Percentiles rank a stretch among this genome's conserved stretches.
phyloP scores from a whole-genome alignment of 208 protist species.

The Crithidia brevicula region DNA sequence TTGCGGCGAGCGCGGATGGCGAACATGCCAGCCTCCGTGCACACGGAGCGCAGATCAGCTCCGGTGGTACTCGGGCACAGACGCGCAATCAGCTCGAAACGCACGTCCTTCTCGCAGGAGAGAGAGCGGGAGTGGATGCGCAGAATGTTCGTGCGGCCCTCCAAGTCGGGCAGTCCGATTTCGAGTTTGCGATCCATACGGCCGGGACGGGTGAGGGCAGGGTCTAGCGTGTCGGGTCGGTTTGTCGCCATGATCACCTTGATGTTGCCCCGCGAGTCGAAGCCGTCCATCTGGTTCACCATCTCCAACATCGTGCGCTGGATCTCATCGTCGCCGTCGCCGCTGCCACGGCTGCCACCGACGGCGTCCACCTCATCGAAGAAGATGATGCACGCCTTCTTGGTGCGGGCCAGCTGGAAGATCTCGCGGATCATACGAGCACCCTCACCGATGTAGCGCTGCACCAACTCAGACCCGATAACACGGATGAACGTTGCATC shows the following conservation, averaged over 20 bases:
- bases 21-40: slow-evolving; percentile 99
- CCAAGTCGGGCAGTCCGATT: slow-evolving; percentile 98
- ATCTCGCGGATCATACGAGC: slow-evolving; percentile 99
- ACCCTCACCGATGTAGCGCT: slow-evolving; percentile 99
- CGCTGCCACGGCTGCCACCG: slow-evolving; percentile 92
- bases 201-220: slow-evolving; percentile 99
- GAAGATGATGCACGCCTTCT: slow-evolving; percentile 99
- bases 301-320: slow-evolving; percentile 99
- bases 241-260: slow-evolving; percentile 99
- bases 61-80: slow-evolving; percentile 99
- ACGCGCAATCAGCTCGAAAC: slow-evolving; percentile 99
- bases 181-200: slow-evolving; percentile 99
- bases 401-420: slow-evolving; percentile 99
- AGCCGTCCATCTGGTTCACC: slow-evolving; percentile 99
- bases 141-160: slow-evolving; percentile 98
- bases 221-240: slow-evolving; percentile 99
- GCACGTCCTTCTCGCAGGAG: slow-evolving; percentile 97
- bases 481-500: slow-evolving; percentile 99
- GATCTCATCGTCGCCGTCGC: slow-evolving; percentile 99
- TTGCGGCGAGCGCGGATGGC: slow-evolving; percentile 99
- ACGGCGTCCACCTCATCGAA: slow-evolving; percentile 99
- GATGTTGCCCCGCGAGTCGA: slow-evolving; percentile 99
- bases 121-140: slow-evolving; percentile 99
- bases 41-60: slow-evolving; percentile 98
- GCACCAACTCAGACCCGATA: slow-evolving; percentile 99